Percentiles rank a stretch among this genome's conserved stretches.
These are phyloP conservation scores for Dimocarpus longan DNA, from an alignment of 345 rosid genomes.

Conservation along the genomic window DNA sequence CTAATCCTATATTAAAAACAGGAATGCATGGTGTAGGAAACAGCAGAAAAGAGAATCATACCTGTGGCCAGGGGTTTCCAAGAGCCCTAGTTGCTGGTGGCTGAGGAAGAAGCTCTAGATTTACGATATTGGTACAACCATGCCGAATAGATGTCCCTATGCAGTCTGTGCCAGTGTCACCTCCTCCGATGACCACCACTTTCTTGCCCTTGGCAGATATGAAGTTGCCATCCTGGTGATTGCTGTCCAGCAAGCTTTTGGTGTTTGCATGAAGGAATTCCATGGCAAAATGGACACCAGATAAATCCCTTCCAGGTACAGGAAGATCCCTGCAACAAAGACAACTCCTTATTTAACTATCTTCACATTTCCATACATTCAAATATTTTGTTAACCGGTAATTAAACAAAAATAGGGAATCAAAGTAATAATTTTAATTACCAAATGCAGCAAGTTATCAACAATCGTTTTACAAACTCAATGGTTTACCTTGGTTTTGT, in stretches of 20 bases:
- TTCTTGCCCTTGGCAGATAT: conserved; percentile 92
- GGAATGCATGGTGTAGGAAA: not conserved
- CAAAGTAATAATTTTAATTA: not conserved
- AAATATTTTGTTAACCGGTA: not conserved
- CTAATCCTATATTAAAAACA: not conserved
- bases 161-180: conserved; percentile 99
- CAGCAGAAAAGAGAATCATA: conserved; percentile 19
- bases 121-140: conserved; percentile 74
- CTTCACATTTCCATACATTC: not conserved
- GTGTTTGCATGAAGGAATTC: conserved; percentile 95
- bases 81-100: conserved; percentile 88
- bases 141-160: conserved; percentile 97
- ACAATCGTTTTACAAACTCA: not conserved
- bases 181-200: conserved; percentile 98
- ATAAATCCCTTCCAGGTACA: conserved; percentile 81
- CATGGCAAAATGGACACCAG: conserved; percentile 99
- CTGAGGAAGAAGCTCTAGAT: conserved; percentile 93
- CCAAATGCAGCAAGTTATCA: not conserved
- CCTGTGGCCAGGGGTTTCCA: conserved; percentile 99
- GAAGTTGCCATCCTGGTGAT: conserved; percentile 75
- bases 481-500: conserved; percentile 84
- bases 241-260: conserved; percentile 96
- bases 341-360: not conserved
- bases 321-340: conserved; percentile 90
- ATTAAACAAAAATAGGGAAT: not conserved